Evolutionary conservation across 2,329 filamentous ascomycete genomes (phyloP).

Genomic region (Exophiala spinifera): DNA sequence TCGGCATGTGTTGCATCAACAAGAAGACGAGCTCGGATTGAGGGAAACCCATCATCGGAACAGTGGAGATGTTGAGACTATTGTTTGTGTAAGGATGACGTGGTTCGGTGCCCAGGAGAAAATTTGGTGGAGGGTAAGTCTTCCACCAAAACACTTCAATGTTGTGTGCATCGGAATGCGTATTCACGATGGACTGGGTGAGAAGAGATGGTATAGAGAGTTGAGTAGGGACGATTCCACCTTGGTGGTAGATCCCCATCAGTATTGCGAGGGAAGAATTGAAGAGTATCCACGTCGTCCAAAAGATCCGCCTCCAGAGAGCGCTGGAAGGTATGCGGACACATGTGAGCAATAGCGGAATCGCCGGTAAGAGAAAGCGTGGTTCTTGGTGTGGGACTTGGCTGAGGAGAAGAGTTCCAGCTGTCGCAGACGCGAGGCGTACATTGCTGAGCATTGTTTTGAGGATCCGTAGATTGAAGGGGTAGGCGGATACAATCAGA

Average conservation of each 20-base stretch:
- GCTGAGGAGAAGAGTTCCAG: constrained; percentile 44
- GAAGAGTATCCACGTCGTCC: constrained; percentile 48
- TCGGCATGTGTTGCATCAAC: constrained; percentile 37
- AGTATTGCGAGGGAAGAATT: constrained; percentile 48
- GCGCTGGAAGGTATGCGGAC: constrained; percentile 39
- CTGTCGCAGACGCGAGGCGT: constrained; percentile 43
- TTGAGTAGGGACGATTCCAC: constrained; percentile 50
- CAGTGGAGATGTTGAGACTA: constrained; percentile 38
- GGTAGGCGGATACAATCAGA: constrained; percentile 46
- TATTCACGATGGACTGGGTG: constrained; percentile 26
- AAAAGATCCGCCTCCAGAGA: constrained; percentile 37
- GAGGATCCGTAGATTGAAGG: constrained; percentile 32
- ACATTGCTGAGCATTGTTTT: constrained; percentile 32
- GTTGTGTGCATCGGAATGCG: constrained; percentile 17
- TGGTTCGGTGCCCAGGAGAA: constrained; percentile 45
- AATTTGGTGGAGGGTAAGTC: constrained; percentile 52
- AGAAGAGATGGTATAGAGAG: constrained; percentile 41
- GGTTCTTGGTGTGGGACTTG: constrained; percentile 52
- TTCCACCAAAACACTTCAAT: constrained; percentile 53
- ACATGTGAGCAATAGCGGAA: constrained; percentile 52
- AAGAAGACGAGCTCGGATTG: constrained; percentile 40
- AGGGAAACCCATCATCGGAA: constrained; percentile 50
- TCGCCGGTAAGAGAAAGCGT: constrained; percentile 50
- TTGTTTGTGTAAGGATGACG: constrained; percentile 23
- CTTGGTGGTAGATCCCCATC: constrained; percentile 55